These are phyloP conservation scores for Metarhizium anisopliae DNA, from an alignment of 2,329 filamentous ascomycete genomes.

Conservation along the genomic window DNA sequence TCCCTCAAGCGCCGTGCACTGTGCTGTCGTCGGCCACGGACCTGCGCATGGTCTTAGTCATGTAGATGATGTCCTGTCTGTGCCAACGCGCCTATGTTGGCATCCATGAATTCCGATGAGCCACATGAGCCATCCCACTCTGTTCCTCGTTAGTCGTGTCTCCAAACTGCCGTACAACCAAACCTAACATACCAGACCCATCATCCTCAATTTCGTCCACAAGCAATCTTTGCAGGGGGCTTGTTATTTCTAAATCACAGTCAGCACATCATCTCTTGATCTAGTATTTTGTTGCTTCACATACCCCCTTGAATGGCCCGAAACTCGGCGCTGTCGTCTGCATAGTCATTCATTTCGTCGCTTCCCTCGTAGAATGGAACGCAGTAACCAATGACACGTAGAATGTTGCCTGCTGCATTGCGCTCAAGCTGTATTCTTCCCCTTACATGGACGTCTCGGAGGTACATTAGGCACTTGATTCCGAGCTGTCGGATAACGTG, in stretches of 20 bases:
- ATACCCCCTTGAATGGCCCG: conserved; percentile 17
- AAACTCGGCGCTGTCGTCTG: conserved; percentile 17
- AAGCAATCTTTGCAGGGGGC: conserved; percentile 43
- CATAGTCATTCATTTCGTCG: conserved; percentile 21
- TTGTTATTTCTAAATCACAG: conserved; percentile 27
- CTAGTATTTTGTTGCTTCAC: conserved; percentile 3
- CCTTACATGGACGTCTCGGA: conserved; percentile 37
- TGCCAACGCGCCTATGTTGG: conserved; percentile 36
- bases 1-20: neutral
- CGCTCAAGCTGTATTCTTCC: conserved; percentile 31
- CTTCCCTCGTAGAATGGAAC: conserved; percentile 27
- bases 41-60: conserved; percentile 16
- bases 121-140: conserved; percentile 47
- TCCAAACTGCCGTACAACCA: neutral
- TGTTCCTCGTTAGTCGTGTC: conserved; percentile 18
- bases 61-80: conserved; percentile 32
- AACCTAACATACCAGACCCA: conserved; percentile 39
- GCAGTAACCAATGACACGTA: conserved; percentile 34
- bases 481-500: conserved; percentile 31
- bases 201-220: conserved; percentile 51
- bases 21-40: neutral
- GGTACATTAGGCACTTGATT: conserved; percentile 33
- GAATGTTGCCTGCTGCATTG: conserved; percentile 32
- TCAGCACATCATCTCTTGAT: conserved; percentile 2
- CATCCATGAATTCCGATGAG: conserved; percentile 47